A percentile compares a stretch with the other conserved stretches of the same genome.
These are phyloP conservation scores for Luffa acutangula DNA, from an alignment of 306 rosid genomes.

Conservation along the genomic window DNA sequence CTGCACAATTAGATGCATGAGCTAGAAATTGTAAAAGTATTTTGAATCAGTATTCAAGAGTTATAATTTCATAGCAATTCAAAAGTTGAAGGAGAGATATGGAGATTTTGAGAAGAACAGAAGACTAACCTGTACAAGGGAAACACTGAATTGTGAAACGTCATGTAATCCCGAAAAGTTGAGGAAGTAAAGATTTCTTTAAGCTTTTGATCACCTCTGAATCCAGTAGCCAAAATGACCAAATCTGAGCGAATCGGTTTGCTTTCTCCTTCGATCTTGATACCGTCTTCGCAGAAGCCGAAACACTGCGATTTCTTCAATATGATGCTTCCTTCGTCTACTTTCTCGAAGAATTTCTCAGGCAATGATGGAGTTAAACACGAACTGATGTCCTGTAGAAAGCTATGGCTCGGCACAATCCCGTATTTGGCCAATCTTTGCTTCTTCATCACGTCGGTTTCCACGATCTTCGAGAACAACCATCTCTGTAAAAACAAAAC, in stretches of 20 bases:
- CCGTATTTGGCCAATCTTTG: constrained; percentile 39
- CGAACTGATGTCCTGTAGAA: constrained; percentile 32
- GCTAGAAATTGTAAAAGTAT: too few relatives aligned
- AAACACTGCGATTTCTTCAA: constrained; percentile 36
- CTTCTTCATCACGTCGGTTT: constrained; percentile 35
- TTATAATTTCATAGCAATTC: not conserved
- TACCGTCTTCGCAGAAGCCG: constrained; percentile 38
- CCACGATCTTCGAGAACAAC: constrained; percentile 48
- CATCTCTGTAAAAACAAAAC: constrained; percentile 27
- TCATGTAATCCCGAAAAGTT: constrained; percentile 31
- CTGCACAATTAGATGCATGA: too few relatives aligned
- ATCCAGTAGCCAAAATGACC: constrained; percentile 56
- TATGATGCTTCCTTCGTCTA: constrained; percentile 47
- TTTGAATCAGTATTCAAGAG: too few relatives aligned
- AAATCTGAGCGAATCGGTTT: constrained; percentile 28
- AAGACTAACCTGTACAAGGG: constrained; percentile 49
- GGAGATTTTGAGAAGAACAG: not conserved
- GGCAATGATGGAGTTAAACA: constrained; percentile 32
- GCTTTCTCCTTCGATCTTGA: constrained; percentile 37
- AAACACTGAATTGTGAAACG: constrained; percentile 16
- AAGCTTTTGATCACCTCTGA: constrained; percentile 52
- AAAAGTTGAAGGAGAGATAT: not conserved
- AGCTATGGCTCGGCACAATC: constrained; percentile 55
- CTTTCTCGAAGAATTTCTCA: constrained; percentile 43
- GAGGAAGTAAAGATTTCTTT: constrained; percentile 40